Base-by-base conservation (phyloP, 176 grass and related monocot species). In the Cymbopogon citratus region DNA sequence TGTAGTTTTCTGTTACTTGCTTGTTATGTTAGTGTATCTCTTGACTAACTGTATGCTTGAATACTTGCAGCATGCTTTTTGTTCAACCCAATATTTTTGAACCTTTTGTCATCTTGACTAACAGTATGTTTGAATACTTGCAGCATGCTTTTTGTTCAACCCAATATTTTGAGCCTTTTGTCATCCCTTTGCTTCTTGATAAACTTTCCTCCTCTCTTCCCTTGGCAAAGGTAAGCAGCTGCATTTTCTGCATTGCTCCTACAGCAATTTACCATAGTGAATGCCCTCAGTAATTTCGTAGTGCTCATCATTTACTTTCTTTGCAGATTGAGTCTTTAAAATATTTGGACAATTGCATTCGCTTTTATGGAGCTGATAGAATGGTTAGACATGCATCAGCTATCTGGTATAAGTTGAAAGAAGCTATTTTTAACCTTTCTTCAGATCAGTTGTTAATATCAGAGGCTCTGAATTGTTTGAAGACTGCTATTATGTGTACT, bases 271-370 rank as follows among this genome's bases (percentile, higher is more conserved):
- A 66, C 82, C 34, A 51, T 86, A 69, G 12, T 61, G 61, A 70
- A 81, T 10, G 73, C 24, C 28, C 28, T 63, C 54, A 28, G 14
- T 44, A 24, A 33, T 29, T 79, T 78, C 23, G 56, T 65, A 63
- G 25, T 63, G 45, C 74, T 81, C 9, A 88, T 51, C 34, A 41
- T 70, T 76, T n/a, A 45, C 78, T 80, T 82, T 81, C 65, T 89
- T 65, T 85, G 73, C 90, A 98, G 95, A 52, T 90, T 91, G 95
- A 98, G 86, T 98, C 95, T 82, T 87, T 98, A 74, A 98, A 93
- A 82, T 98, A 98, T 95, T 85, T 98, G 70, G 87, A 77, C 66
- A 93, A 79, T 74, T 98, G 92, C 76, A 87, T 98, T 45, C 81
- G 41, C 72, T 92, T 74, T 83, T 98, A 98, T 84, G 95, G 90